Evolutionary conservation across 2,329 filamentous ascomycete species (phyloP).

Genomic region (Aspergillus nomiae): DNA sequence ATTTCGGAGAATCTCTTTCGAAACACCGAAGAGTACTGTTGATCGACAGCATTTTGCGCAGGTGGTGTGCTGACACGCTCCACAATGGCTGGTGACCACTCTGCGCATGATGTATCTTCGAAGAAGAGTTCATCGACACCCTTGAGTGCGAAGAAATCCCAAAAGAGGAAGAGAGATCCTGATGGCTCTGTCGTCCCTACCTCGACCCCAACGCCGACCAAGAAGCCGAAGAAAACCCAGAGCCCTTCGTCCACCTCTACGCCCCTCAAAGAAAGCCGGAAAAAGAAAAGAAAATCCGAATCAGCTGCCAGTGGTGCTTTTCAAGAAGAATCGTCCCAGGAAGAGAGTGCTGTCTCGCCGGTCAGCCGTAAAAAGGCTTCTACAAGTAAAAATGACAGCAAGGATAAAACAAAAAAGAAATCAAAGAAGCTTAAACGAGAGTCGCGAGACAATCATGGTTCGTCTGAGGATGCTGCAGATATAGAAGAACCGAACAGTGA

Average conservation of each 20-base stretch:
- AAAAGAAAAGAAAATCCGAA: conserved; percentile 27
- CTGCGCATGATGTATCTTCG: conserved; percentile 51
- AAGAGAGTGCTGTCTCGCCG: conserved; percentile 33
- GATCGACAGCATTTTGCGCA: conserved; percentile 11
- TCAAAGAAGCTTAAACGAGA: conserved; percentile 42
- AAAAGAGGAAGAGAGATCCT: conserved; percentile 38
- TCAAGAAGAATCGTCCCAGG: conserved; percentile 32
- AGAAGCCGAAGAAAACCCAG: conserved; percentile 39
- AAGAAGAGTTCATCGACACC: conserved; percentile 21
- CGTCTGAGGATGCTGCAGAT: conserved; percentile 30
- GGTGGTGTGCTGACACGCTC: conserved; percentile 13
- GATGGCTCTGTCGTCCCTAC: conserved; percentile 26
- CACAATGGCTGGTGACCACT: conserved; percentile 51
- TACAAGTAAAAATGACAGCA: conserved; percentile 24
- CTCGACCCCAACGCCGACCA: conserved; percentile 36
- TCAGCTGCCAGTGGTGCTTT: conserved; percentile 28
- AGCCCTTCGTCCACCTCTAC: conserved; percentile 18
- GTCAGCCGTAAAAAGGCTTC: conserved; percentile 27
- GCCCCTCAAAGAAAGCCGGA: conserved; percentile 35
- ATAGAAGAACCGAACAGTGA: conserved; percentile 18
- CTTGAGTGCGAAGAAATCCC: conserved; percentile 26
- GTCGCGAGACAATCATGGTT: conserved; percentile 17
- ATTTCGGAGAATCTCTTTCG: conserved; percentile 22
- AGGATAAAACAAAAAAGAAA: conserved; percentile 29
- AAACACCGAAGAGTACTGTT: conserved; percentile 19